Evolutionary conservation across 257 asterid species (phyloP).

Genomic region (Plantago elongata): DNA sequence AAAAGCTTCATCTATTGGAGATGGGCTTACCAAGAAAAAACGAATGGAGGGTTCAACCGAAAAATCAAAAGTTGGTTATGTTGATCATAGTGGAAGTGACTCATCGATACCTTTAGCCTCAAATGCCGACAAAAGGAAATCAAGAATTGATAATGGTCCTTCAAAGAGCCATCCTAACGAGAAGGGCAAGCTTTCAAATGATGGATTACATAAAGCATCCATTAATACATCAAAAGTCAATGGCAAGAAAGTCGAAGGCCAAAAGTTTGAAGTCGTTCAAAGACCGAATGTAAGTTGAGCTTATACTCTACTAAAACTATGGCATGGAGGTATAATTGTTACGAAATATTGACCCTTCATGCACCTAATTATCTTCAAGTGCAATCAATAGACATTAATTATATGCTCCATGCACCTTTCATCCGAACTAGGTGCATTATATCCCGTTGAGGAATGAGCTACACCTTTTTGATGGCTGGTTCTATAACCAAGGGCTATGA

Average conservation of each 20-base stretch:
- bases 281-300: conserved; percentile 79
- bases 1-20: too few relatives aligned
- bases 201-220: conserved; percentile 20
- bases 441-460: too few relatives aligned
- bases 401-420: neutral
- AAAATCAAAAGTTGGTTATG: conserved; percentile 10
- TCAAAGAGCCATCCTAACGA: conserved; percentile 22
- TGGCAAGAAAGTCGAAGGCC: conserved; percentile 30
- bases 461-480: too few relatives aligned
- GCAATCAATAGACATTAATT: neutral
- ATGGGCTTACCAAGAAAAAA: neutral
- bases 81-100: conserved; percentile 18
- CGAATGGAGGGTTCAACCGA: neutral
- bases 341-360: conserved; percentile 2
- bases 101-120: conserved; percentile 2
- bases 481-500: too few relatives aligned
- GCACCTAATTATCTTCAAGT: neutral
- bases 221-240: conserved; percentile 14
- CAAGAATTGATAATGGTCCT: conserved; percentile 21
- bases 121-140: conserved; percentile 19
- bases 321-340: neutral
- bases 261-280: conserved; percentile 49
- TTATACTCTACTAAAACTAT: conserved; percentile 8
- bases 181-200: conserved; percentile 17
- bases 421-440: too few relatives aligned